Percentiles rank a stretch among this genome's conserved stretches.
Conservation (phyloP, 768 basidiomycete species). For the Xanthoconium stramineum region DNA sequence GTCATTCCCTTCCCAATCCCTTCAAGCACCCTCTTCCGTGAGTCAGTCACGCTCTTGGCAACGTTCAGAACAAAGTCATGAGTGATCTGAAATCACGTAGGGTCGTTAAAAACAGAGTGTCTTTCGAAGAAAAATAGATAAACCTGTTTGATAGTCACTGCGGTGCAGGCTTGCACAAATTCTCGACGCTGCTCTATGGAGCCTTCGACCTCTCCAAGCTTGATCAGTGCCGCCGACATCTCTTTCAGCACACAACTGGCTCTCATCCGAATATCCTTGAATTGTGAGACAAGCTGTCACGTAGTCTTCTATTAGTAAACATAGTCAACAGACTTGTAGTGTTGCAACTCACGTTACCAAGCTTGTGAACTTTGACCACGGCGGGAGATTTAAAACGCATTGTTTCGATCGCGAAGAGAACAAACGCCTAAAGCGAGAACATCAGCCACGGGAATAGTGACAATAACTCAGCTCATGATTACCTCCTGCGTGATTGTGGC, state of each 20-base stretch:
- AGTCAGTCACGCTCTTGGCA: slow-evolving; percentile 63
- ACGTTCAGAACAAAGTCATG: slow-evolving; percentile 60
- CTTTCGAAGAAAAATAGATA: not conserved
- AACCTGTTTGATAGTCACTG: slow-evolving; percentile 39
- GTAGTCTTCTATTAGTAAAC: slow-evolving; percentile 3
- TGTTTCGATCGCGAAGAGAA: slow-evolving; percentile 67
- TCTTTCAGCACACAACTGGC: slow-evolving; percentile 53
- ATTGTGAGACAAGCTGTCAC: slow-evolving; percentile 59
- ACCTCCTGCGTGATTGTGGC: slow-evolving; percentile 77
- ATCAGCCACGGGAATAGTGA: not conserved
- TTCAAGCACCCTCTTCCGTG: slow-evolving; percentile 68
- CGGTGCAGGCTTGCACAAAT: slow-evolving; percentile 49
- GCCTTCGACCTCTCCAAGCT: slow-evolving; percentile 49
- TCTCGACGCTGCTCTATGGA: slow-evolving; percentile 50
- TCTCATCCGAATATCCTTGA: slow-evolving; percentile 58
- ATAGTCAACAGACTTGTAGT: not conserved
- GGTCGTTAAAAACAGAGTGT: not conserved
- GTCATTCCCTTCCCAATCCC: slow-evolving; percentile 68
- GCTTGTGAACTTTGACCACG: slow-evolving; percentile 69
- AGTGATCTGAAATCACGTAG: slow-evolving; percentile 45
- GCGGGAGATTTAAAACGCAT: slow-evolving; percentile 69
- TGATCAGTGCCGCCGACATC: slow-evolving; percentile 51
- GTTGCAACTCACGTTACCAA: slow-evolving; percentile 54
- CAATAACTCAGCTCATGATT: not conserved
- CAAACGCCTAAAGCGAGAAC: slow-evolving; percentile 52